These are phyloP conservation scores for Apiospora pterosperma DNA, from an alignment of 2,329 filamentous ascomycete species.

Conservation along the genomic window DNA sequence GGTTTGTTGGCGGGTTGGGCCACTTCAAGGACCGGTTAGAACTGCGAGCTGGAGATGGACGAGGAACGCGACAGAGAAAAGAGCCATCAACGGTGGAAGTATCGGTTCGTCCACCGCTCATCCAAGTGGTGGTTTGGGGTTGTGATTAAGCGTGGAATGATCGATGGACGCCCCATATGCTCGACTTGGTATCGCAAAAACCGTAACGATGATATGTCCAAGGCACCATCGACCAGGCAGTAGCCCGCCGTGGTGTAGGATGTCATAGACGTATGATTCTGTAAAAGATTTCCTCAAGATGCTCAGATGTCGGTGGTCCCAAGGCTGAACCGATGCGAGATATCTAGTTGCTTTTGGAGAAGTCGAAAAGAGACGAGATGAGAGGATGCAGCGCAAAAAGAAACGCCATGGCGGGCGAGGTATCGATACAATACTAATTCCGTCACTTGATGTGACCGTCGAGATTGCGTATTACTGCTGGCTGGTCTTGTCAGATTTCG, in stretches of 20 bases:
- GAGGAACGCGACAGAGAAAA: not conserved
- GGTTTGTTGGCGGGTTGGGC: not conserved
- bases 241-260: conserved; percentile 52
- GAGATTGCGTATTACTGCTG: conserved; percentile 12
- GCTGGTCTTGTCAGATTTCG: not conserved
- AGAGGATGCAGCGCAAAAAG: conserved; percentile 14
- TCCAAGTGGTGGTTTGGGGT: conserved; percentile 7
- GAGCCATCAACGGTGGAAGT: not conserved
- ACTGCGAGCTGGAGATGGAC: not conserved
- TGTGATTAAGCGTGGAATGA: conserved; percentile 1
- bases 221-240: conserved; percentile 46
- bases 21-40: not conserved
- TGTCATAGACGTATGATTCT: conserved; percentile 52
- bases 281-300: conserved; percentile 51
- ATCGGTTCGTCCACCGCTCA: conserved; percentile 8
- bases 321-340: conserved; percentile 30
- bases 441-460: not conserved
- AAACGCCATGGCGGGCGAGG: conserved; percentile 16
- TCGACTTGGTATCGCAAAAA: conserved; percentile 47
- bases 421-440: not conserved
- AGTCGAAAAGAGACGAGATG: conserved; percentile 17
- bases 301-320: conserved; percentile 41
- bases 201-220: conserved; percentile 61
- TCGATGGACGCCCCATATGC: conserved; percentile 4
- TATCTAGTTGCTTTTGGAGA: conserved; percentile 15